Evolutionary conservation across 306 rosid genomes (phyloP), one percentile per base, ranked within the genome.

Genomic region (Biancaea sappan): DNA sequence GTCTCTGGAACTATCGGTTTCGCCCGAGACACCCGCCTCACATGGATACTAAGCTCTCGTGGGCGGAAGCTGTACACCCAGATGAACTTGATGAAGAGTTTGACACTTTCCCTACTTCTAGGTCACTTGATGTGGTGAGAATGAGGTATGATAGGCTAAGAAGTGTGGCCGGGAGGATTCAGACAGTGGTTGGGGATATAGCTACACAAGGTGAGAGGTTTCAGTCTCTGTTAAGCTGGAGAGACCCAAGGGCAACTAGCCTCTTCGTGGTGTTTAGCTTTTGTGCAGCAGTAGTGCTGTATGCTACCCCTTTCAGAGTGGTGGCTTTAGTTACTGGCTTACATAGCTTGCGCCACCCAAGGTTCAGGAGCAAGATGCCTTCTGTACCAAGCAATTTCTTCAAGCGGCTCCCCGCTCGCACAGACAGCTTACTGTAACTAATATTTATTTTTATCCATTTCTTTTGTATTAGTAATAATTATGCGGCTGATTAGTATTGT

Each of bases 51-150:
- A 89, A 84, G 75, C 87, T 90, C 40, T 94, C 99, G 0, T 91
- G 99, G 96, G 97, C 96, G 1, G 99, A 92, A 66, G 85, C 88
- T 16, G 91, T 79, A 32, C 86, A 83, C 57, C 93, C 92, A 0
- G 97, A 94, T 21, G 97, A 94, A 84, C 96, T 94, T 1, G 98
- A 94, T 10, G 98, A 94, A 69, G 98, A 94, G 78, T 94, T 94
- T 16, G 98, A 94, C 74, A 94, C 98, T 26, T 94, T 91, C 59
- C 98, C 98, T 0, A 88, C 88, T 43, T 94, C 97, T 0, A 90
- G 82, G 52, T 69, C 92, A 0, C 77, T 84, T 6, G 96, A 90
- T 61, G 66, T 82, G 28, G 95, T 92, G 47, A 86, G 97, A 60
- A 81, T 94, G 89, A 81, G 99, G 85, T 94, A 94, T 41, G 99